Base-by-base conservation (phyloP, 768 basidiomycete species). In the Suillus alpinus region DNA sequence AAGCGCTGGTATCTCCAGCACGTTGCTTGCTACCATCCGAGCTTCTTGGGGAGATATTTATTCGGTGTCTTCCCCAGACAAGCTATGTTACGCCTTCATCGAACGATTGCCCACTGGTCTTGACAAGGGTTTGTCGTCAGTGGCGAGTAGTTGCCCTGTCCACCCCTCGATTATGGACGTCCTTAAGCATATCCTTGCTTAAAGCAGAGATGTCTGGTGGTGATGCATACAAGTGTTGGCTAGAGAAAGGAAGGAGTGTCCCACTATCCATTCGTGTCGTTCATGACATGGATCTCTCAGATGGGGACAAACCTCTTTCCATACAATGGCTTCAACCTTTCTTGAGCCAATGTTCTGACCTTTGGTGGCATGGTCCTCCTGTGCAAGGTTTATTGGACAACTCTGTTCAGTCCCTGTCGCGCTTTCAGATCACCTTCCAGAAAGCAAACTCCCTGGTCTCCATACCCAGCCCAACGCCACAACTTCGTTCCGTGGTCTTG, bases 361-460 rank as follows among this genome's bases (percentile, higher is more conserved):
- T 73, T 20, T 73, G 73, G 72, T 73, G 69, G 72, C 65, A 73
- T n/a, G 72, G 72, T 0, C 66, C 73, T 10, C 65, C 63, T 34
- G 18, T 75, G 7, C 65, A 65, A 23, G 50, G 59, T 1, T 46
- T 72, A 5, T 65, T 75, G 29, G 44, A 58, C 37, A 39, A 23
- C 5, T 51, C 32, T 10, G 18, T 41, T 0, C 56, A 62, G 2
- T 56, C 57, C 47, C 62, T 74, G 14, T 55, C 64, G n/a, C 68
- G 50, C 31, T 62, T 73, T 9, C 67, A 62, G 4, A 51, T 75
- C 46, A 66, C 69, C 2, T 62, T 62, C 13, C 50, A 62, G n/a
- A 62, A 62, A 3, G 68, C 61, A 20, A 40, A 46, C 2, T 62
- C 60, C 20, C 58, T 61, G 51, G 43, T 69, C 34, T 56, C 56